phyloP scores from a whole-genome alignment of 257 asterid species.

The Verbascum thapsus region DNA sequence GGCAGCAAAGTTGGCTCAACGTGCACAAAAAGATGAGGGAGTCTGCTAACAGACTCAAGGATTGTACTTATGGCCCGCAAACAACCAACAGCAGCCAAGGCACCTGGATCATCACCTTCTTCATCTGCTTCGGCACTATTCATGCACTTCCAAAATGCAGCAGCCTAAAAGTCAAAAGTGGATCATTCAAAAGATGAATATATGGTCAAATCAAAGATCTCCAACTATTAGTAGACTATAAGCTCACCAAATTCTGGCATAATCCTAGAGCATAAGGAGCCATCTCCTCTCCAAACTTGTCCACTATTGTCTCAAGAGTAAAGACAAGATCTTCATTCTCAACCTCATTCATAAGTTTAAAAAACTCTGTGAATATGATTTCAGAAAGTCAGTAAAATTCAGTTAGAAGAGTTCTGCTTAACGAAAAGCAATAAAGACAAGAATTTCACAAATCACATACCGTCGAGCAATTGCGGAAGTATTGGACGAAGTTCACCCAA shows the following conservation, averaged over 20 bases:
- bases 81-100: conserved; percentile 99
- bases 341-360: conserved; percentile 94
- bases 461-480: conserved; percentile 93
- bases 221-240: conserved; percentile 19
- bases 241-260: conserved; percentile 92
- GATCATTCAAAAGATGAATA: conserved; percentile 5
- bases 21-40: conserved; percentile 80
- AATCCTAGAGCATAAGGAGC: conserved; percentile 96
- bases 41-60: conserved; percentile 92
- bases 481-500: conserved; percentile 88
- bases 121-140: conserved; percentile 89
- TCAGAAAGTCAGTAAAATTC: conserved; percentile 16
- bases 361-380: conserved; percentile 76
- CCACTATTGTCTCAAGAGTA: conserved; percentile 96
- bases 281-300: conserved; percentile 99
- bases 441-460: conserved; percentile 43
- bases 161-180: conserved; percentile 60
- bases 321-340: conserved; percentile 99
- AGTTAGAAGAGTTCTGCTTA: conserved; percentile 11
- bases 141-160: conserved; percentile 98
- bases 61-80: conserved; percentile 98
- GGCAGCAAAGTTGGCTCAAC: conserved; percentile 93
- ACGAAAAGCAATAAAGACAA: conserved; percentile 6
- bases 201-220: conserved; percentile 13
- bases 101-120: conserved; percentile 98